Evolutionary conservation across 257 asterid species (phyloP).

Genomic region (Avicennia marina): DNA sequence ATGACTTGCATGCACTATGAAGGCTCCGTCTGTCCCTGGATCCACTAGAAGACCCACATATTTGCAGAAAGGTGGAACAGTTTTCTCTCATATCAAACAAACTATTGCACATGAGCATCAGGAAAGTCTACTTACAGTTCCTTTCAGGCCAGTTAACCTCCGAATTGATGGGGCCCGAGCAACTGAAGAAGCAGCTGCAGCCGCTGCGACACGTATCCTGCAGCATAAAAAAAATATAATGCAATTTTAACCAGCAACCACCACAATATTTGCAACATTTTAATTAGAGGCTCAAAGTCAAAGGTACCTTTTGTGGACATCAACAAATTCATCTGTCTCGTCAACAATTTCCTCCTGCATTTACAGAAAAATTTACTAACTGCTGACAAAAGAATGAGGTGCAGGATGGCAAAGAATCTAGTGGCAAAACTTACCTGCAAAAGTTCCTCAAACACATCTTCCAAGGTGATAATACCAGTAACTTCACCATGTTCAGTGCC

Average conservation of each 20-base stretch:
- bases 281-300: neutral
- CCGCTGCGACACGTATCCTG: slow-evolving; percentile 85
- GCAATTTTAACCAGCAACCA: neutral
- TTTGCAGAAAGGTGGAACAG: neutral
- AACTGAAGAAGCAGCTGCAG: slow-evolving; percentile 74
- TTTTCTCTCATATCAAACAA: neutral
- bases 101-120: neutral
- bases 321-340: slow-evolving; percentile 79
- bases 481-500: slow-evolving; percentile 80
- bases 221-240: slow-evolving; percentile 10
- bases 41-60: neutral
- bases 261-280: neutral
- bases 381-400: neutral
- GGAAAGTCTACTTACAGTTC: slow-evolving; percentile 42
- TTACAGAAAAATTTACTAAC: neutral
- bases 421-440: slow-evolving; percentile 44
- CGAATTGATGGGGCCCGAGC: slow-evolving; percentile 78
- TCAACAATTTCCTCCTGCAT: slow-evolving; percentile 85
- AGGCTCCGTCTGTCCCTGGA: slow-evolving; percentile 9
- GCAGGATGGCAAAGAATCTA: neutral
- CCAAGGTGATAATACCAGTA: slow-evolving; percentile 71
- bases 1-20: slow-evolving; percentile 2
- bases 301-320: slow-evolving; percentile 68
- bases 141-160: slow-evolving; percentile 50
- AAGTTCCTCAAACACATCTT: slow-evolving; percentile 86